Percentiles rank a stretch among this genome's conserved stretches.
Evolutionary conservation across 148 eudicot species (phyloP).

Genomic region (Fagopyrum esculentum): DNA sequence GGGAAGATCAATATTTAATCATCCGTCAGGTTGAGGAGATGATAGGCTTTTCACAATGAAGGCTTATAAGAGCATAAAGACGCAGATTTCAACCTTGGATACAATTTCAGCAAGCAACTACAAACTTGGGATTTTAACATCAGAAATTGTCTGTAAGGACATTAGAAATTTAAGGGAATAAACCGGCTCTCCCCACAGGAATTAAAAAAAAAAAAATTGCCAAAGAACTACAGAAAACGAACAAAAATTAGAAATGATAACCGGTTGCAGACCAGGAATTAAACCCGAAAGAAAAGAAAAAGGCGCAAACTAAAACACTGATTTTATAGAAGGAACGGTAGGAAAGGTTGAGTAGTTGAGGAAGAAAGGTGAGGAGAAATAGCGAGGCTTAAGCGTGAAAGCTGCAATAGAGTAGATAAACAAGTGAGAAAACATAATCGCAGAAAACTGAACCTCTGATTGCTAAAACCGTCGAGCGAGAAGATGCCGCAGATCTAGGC

Average conservation of each 20-base stretch:
- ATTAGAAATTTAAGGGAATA: neutral
- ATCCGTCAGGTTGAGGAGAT: neutral
- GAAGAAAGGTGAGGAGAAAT: neutral
- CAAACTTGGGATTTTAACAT: neutral
- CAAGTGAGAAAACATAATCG: neutral
- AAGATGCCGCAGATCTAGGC: slow-evolving; percentile 9
- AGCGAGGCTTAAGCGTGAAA: neutral
- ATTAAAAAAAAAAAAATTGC: neutral
- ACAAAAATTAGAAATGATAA: neutral
- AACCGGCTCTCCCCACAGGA: neutral
- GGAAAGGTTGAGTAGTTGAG: neutral
- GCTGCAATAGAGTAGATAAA: too few species aligned
- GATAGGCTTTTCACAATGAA: too few species aligned
- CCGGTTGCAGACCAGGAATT: neutral
- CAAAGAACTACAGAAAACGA: neutral
- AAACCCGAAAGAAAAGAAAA: neutral
- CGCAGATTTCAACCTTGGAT: too few species aligned
- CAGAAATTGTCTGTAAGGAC: neutral
- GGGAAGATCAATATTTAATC: neutral
- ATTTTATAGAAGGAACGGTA: neutral
- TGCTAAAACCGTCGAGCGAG: neutral
- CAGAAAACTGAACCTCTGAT: neutral
- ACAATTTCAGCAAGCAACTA: neutral
- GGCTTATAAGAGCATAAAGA: too few species aligned
- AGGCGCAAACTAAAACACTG: neutral